Conservation (phyloP, 2,329 filamentous ascomycete species). For the Penicillium sp. region DNA sequence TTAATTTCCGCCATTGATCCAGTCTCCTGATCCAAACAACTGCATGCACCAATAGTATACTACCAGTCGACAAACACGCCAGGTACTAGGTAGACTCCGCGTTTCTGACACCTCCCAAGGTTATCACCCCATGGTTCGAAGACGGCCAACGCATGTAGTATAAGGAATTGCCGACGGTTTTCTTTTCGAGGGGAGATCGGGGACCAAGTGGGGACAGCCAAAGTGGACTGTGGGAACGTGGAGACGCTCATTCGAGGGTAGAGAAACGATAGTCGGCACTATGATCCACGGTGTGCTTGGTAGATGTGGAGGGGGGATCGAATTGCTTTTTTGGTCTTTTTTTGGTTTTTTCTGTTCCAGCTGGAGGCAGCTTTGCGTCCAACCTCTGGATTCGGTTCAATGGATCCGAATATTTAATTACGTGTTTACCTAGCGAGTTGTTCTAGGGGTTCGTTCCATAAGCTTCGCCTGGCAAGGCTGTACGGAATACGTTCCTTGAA, state of each 20-base stretch:
- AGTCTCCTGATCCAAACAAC: not conserved
- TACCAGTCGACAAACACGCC: not conserved
- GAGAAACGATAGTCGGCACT: conserved; percentile 5
- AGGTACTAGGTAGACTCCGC: conserved; percentile 13
- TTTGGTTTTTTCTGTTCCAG: not conserved
- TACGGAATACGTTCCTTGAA: too few relatives aligned
- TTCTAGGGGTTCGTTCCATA: too few relatives aligned
- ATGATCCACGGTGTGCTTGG: conserved; percentile 12
- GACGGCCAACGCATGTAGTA: conserved; percentile 11
- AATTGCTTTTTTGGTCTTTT: not conserved
- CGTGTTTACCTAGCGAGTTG: too few relatives aligned
- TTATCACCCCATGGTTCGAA: conserved; percentile 8
- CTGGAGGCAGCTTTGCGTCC: too few relatives aligned
- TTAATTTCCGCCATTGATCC: not conserved
- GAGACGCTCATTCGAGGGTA: conserved; percentile 3
- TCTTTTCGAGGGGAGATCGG: conserved; percentile 18
- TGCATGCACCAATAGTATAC: not conserved
- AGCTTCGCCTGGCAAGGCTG: too few relatives aligned
- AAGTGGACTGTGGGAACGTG: conserved; percentile 7
- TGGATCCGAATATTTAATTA: too few relatives aligned
- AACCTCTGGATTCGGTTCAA: too few relatives aligned
- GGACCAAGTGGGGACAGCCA: conserved; percentile 17
- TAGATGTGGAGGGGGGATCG: not conserved
- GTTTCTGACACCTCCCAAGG: conserved; percentile 24
- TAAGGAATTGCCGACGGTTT: conserved; percentile 21